Evolutionary conservation across 192 early-diverging fungal species (phyloP).

Genomic region (Dimargaris cristalligena): DNA sequence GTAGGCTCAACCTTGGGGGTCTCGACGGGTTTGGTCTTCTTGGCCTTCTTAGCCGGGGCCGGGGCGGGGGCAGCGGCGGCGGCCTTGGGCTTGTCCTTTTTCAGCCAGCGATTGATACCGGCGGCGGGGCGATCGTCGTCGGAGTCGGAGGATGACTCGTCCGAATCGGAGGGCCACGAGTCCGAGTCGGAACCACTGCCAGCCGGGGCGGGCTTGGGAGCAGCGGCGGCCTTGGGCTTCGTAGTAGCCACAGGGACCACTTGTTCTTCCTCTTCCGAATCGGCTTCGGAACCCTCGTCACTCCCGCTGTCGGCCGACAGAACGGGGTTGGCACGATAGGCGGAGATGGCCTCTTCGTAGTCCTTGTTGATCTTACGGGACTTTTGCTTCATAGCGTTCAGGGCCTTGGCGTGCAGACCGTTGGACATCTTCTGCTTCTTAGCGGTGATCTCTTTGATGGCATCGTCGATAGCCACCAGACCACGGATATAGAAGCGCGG

Average conservation of each 20-base stretch:
- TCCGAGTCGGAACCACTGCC: background rate
- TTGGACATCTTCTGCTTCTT: constrained; percentile 72
- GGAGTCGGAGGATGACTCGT: background rate
- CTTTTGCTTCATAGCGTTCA: constrained; percentile 87
- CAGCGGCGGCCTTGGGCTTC: background rate
- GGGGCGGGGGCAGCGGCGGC: constrained; percentile 13
- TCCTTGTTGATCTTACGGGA: constrained; percentile 75
- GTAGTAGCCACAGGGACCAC: constrained; percentile 15
- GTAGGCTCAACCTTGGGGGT: constrained; percentile 19
- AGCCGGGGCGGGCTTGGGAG: no score
- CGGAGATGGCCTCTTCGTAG: constrained; percentile 51
- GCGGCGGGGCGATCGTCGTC: constrained; percentile 2
- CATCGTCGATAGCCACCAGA: constrained; percentile 61
- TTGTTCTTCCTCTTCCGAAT: constrained; percentile 16
- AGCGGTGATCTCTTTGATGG: constrained; percentile 39
- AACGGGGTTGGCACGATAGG: constrained; percentile 33
- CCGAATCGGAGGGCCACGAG: constrained; percentile 12
- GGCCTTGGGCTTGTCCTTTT: constrained; percentile 23
- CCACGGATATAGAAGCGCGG: constrained; percentile 54
- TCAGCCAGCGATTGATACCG: constrained; percentile 23
- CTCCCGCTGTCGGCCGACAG: constrained; percentile 21
- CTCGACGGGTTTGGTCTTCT: constrained; percentile 18
- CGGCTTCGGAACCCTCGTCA: constrained; percentile 17
- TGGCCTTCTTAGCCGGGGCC: constrained; percentile 14
- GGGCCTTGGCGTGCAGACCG: constrained; percentile 54